Conservation (phyloP, 495 filamentous ascomycete species). For the Tetracladium marchalianum region DNA sequence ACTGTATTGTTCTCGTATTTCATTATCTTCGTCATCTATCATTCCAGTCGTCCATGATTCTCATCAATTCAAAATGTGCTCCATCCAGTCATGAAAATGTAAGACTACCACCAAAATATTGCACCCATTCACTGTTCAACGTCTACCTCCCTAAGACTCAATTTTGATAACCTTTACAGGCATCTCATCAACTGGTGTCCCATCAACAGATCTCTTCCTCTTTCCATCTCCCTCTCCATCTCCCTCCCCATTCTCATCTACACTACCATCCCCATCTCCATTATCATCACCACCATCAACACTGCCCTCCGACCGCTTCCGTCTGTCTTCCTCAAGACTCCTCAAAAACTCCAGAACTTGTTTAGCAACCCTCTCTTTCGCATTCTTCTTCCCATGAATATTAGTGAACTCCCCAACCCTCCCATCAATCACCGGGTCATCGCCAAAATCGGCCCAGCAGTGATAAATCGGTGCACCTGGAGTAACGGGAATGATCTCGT, state of each 20-base stretch:
- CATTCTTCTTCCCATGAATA: conserved; percentile 36
- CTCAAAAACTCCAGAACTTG: conserved; percentile 24
- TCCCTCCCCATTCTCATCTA: neutral
- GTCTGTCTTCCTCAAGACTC: conserved; percentile 17
- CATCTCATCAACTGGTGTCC: neutral
- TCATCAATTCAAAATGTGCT: too few relatives aligned
- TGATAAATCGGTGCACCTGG: conserved; percentile 11
- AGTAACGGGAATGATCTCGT: conserved; percentile 3
- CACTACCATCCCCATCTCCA: neutral
- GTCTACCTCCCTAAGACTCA: too few relatives aligned
- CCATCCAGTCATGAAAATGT: too few relatives aligned
- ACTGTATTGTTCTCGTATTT: too few relatives aligned
- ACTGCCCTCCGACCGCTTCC: conserved; percentile 12
- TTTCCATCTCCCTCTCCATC: neutral
- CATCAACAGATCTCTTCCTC: neutral
- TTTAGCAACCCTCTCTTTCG: conserved; percentile 34
- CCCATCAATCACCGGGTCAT: conserved; percentile 21
- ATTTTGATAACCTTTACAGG: neutral
- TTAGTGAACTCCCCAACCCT: conserved; percentile 28
- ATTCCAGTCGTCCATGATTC: too few relatives aligned
- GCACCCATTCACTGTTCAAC: too few relatives aligned
- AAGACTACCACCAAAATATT: too few relatives aligned
- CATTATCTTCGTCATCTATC: too few relatives aligned
- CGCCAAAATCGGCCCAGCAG: conserved; percentile 22
- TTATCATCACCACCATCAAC: too few relatives aligned